These are phyloP conservation scores for Fusarium sp. DNA, from an alignment of 2,329 filamentous ascomycete genomes.

Conservation along the genomic window DNA sequence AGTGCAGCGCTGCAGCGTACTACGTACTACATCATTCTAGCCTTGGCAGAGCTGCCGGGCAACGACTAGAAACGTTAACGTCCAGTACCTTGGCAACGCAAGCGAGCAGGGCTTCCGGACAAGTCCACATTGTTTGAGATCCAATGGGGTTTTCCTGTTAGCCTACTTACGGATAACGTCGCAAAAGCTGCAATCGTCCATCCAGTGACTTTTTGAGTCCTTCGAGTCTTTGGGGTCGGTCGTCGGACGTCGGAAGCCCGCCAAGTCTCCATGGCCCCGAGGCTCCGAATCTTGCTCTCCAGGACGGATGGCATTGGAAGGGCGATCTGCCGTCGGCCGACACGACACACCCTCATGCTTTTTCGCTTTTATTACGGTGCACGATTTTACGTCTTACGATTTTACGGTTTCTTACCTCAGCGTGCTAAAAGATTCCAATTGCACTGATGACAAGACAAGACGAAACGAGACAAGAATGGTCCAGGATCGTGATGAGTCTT, in stretches of 20 bases:
- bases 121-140: slow-evolving; percentile 36
- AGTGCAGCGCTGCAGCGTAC: no score
- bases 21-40: slow-evolving; percentile 23
- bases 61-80: slow-evolving; percentile 38
- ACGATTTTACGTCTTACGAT: no score
- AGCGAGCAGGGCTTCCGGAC: slow-evolving; percentile 28
- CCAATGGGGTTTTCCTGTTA: slow-evolving; percentile 7
- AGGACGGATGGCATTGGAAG: slow-evolving; percentile 37
- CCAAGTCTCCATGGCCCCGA: slow-evolving; percentile 28
- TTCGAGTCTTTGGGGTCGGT: slow-evolving; percentile 7
- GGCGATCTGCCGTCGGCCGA: slow-evolving; percentile 31
- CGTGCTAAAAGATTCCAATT: background rate
- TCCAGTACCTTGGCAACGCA: slow-evolving; percentile 42
- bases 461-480: slow-evolving; percentile 31
- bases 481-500: slow-evolving; percentile 10
- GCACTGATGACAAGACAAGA: slow-evolving; percentile 16
- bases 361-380: slow-evolving; percentile 1
- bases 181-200: slow-evolving; percentile 20
- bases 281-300: slow-evolving; percentile 12
- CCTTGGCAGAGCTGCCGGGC: slow-evolving; percentile 41
- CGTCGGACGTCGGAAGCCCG: slow-evolving; percentile 11
- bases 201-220: background rate
- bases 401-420: slow-evolving; percentile 23
- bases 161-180: background rate
- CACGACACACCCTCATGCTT: slow-evolving; percentile 3